These are phyloP conservation scores for Globisporangium paddicum DNA, from an alignment of 352 stramenopile species.

Conservation along the genomic window DNA sequence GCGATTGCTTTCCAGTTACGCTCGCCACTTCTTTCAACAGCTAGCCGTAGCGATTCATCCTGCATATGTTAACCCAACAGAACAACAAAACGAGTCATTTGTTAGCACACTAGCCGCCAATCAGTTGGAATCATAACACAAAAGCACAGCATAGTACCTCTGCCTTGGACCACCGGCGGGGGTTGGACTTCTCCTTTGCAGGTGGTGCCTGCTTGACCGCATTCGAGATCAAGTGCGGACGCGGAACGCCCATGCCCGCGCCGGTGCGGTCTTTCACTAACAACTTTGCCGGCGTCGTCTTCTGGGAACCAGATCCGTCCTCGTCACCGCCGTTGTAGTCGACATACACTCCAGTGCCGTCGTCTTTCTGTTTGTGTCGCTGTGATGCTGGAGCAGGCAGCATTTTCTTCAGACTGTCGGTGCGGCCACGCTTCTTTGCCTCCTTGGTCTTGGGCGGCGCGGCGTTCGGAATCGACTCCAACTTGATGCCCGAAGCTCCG, in stretches of 20 bases:
- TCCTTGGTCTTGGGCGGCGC: constrained; percentile 32
- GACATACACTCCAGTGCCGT: constrained; percentile 1
- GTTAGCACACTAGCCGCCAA: neutral
- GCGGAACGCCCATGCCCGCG: constrained; percentile 65
- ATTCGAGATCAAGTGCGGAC: constrained; percentile 66
- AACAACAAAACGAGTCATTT: neutral
- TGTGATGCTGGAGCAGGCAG: constrained; percentile 59
- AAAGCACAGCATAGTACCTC: constrained; percentile 22
- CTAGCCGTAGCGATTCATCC: constrained; percentile 78
- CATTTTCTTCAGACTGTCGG: constrained; percentile 78
- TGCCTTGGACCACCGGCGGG: constrained; percentile 76
- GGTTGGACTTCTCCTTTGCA: constrained; percentile 85
- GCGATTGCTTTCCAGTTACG: constrained; percentile 91
- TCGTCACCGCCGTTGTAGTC: neutral
- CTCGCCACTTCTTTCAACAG: constrained; percentile 82
- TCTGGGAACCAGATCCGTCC: constrained; percentile 4
- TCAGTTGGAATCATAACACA: neutral
- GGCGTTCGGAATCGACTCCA: neutral
- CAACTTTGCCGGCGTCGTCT: constrained; percentile 36
- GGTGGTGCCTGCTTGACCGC: constrained; percentile 73
- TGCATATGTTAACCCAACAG: constrained; percentile 6
- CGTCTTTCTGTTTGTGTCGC: constrained; percentile 49
- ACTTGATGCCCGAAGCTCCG: constrained; percentile 14
- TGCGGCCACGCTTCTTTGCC: constrained; percentile 82
- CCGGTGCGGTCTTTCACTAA: constrained; percentile 77